phyloP scores from a whole-genome alignment of 768 basidiomycete genomes.

The Lactarius quietus region DNA sequence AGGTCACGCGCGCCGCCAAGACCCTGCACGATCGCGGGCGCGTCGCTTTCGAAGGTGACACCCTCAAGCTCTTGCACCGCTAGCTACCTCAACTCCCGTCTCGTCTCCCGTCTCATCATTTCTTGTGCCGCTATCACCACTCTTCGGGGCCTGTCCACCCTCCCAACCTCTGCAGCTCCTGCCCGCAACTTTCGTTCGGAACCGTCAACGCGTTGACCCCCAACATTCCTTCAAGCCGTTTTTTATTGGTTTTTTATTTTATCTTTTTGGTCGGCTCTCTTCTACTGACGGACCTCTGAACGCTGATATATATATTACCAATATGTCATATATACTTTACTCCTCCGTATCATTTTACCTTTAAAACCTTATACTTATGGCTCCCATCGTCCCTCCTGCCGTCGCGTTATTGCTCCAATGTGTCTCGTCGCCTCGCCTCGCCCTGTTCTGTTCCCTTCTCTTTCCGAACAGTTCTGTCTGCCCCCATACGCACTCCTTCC shows the following conservation, averaged over 20 bases:
- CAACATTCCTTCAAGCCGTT: not conserved
- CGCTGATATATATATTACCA: not conserved
- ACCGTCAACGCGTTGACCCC: not conserved
- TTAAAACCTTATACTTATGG: not conserved
- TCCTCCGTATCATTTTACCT: not conserved
- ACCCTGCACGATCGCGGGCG: constrained; percentile 33
- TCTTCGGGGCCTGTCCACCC: too few species aligned
- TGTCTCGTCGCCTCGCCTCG: not conserved
- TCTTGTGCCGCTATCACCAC: not conserved
- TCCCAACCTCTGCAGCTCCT: too few species aligned
- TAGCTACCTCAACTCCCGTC: not conserved
- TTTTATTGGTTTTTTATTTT: not conserved
- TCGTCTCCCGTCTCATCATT: not conserved
- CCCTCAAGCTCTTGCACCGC: constrained; percentile 27
- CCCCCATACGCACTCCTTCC: not conserved
- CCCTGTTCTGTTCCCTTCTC: not conserved
- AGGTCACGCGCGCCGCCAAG: constrained; percentile 45
- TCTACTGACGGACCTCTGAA: constrained; percentile 6
- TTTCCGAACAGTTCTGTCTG: not conserved
- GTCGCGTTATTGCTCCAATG: not conserved
- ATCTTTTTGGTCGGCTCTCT: constrained; percentile 6
- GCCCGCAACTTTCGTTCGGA: too few species aligned
- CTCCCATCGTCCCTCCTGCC: not conserved
- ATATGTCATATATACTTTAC: not conserved
- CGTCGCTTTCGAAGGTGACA: constrained; percentile 35